These are phyloP conservation scores for Kwoniella shandongensis DNA, from an alignment of 768 basidiomycete species.

Conservation along the genomic window DNA sequence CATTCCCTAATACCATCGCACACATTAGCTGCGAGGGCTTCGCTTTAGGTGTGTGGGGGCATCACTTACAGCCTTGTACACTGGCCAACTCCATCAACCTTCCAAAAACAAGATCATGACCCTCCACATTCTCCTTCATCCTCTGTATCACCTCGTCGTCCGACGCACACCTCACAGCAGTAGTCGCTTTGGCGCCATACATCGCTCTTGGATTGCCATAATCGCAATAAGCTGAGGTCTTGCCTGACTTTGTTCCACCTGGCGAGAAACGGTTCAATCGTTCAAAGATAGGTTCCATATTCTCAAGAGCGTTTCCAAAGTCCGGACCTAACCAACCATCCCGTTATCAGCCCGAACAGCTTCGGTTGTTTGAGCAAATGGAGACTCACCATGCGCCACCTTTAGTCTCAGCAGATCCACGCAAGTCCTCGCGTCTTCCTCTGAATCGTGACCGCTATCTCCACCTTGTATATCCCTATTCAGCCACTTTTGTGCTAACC, in stretches of 20 bases:
- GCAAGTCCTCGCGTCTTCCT: conserved; percentile 90
- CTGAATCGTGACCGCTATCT: conserved; percentile 76
- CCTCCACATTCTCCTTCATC: conserved; percentile 61
- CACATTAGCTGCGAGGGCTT: no score
- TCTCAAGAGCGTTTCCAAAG: conserved; percentile 82
- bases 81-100: conserved; percentile 81
- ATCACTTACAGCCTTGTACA: conserved; percentile 67
- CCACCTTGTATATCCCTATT: conserved; percentile 76
- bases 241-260: conserved; percentile 42
- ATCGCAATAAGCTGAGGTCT: conserved; percentile 72
- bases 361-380: not conserved
- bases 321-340: conserved; percentile 60
- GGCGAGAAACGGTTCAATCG: conserved; percentile 62
- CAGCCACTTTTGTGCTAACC: conserved; percentile 93
- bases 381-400: conserved; percentile 63
- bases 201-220: conserved; percentile 78
- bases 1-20: conserved; percentile 25
- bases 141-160: conserved; percentile 75
- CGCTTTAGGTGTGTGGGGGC: no score
- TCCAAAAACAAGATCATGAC: conserved; percentile 80
- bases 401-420: conserved; percentile 81
- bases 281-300: conserved; percentile 85
- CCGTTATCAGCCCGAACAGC: not conserved
- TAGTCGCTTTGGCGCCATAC: conserved; percentile 81
- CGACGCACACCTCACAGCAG: conserved; percentile 68